Conservation (phyloP, 805 yeast species). For the Ogataea degrootiae region DNA sequence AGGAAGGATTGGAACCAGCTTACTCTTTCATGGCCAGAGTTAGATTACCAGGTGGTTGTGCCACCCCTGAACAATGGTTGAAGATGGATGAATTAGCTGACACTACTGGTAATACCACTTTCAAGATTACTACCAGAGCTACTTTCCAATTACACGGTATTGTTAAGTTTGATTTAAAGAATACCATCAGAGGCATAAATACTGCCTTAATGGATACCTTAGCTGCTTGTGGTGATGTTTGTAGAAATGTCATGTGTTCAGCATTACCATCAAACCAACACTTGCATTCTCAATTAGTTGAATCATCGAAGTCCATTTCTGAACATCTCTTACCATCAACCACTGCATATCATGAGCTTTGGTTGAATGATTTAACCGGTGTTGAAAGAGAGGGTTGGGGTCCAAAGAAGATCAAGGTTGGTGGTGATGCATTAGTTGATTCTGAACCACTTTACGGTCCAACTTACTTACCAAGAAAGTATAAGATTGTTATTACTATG, state of each 20-base stretch:
- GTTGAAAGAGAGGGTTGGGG: constrained; percentile 52
- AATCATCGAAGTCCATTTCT: constrained; percentile 60
- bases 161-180: constrained; percentile 82
- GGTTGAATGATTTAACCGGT: constrained; percentile 49
- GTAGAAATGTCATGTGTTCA: constrained; percentile 89
- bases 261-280: constrained; percentile 85
- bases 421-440: constrained; percentile 77
- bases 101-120: constrained; percentile 83
- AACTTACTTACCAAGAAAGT: constrained; percentile 89
- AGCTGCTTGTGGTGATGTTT: constrained; percentile 98
- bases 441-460: constrained; percentile 89
- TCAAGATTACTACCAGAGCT: constrained; percentile 93
- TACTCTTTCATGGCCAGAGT: constrained; percentile 96
- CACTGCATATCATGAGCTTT: constrained; percentile 94
- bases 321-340: constrained; percentile 85
- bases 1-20: constrained; percentile 91
- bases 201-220: constrained; percentile 86
- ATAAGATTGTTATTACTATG: constrained; percentile 88
- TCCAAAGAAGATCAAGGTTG: constrained; percentile 79
- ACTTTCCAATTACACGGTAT: constrained; percentile 96
- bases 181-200: constrained; percentile 91
- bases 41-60: constrained; percentile 88
- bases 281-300: constrained; percentile 71
- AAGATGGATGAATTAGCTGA: constrained; percentile 77
- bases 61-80: constrained; percentile 87